Evolutionary conservation across 495 filamentous ascomycete genomes (phyloP).

Genomic region (Penicillium turbatum): DNA sequence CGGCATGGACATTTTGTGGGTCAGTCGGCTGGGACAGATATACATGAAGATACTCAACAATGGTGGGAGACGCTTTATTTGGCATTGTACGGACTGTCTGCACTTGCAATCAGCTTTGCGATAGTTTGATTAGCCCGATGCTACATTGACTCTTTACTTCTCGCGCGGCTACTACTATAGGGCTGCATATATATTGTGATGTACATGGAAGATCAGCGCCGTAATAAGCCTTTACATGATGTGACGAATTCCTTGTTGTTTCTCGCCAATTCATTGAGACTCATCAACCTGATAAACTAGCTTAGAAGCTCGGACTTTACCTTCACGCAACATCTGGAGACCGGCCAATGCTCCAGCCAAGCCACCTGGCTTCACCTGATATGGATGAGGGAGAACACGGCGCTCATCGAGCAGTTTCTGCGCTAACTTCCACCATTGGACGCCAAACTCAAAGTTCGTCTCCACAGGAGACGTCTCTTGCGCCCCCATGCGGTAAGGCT

Average conservation of each 20-base stretch:
- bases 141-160: too few species aligned
- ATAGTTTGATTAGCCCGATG: too few species aligned
- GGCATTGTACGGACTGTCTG: too few species aligned
- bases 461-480: conserved; percentile 14
- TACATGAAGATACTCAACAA: too few species aligned
- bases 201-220: neutral
- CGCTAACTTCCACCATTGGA: conserved; percentile 35
- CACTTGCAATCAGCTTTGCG: too few species aligned
- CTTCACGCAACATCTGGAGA: conserved; percentile 24
- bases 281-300: conserved; percentile 26
- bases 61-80: too few species aligned
- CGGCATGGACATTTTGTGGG: too few species aligned
- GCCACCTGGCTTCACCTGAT: conserved; percentile 41
- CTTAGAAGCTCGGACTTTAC: conserved; percentile 27
- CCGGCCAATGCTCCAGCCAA: conserved; percentile 23
- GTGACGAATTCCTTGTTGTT: neutral
- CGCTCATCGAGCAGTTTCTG: conserved; percentile 44
- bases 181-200: neutral
- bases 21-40: too few species aligned
- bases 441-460: conserved; percentile 33
- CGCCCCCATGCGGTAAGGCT: conserved; percentile 23
- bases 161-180: too few species aligned
- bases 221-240: neutral
- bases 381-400: conserved; percentile 47
- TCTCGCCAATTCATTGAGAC: neutral